Percentiles rank a stretch among this genome's conserved stretches.
Conservation (phyloP, 805 yeast genomes). For the Komagataella ulmi region DNA sequence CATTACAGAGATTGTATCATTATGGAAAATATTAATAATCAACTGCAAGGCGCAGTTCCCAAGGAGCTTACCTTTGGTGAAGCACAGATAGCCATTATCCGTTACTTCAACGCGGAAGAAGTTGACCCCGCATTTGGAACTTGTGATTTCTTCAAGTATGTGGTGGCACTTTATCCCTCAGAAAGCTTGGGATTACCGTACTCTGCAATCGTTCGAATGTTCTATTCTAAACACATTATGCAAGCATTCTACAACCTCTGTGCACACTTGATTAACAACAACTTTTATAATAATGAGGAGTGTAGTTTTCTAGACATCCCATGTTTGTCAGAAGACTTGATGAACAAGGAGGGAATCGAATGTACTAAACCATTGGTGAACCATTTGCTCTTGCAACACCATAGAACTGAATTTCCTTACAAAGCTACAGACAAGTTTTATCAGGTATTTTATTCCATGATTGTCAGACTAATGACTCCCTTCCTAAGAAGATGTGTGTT, state of each 20-base stretch:
- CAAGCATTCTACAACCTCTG: conserved; percentile 22
- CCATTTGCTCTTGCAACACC: neutral
- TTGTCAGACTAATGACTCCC: conserved; percentile 45
- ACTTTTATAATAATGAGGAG: neutral
- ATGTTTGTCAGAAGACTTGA: conserved; percentile 7
- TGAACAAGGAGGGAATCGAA: conserved; percentile 7
- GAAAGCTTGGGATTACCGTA: conserved; percentile 29
- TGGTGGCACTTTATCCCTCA: conserved; percentile 36
- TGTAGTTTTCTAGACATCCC: neutral
- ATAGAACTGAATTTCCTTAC: neutral
- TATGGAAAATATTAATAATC: neutral
- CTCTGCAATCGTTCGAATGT: conserved; percentile 32
- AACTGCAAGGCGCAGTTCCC: neutral
- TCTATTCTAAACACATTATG: conserved; percentile 38
- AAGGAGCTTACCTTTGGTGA: neutral
- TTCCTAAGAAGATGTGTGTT: conserved; percentile 53
- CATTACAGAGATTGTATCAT: conserved; percentile 6
- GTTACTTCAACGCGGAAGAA: neutral
- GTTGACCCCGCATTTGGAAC: neutral
- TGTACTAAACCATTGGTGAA: neutral
- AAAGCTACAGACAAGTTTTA: conserved; percentile 1
- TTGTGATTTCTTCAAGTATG: conserved; percentile 36
- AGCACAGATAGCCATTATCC: neutral
- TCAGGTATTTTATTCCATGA: conserved; percentile 29
- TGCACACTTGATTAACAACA: neutral